phyloP scores from a whole-genome alignment of 2,329 filamentous ascomycete species.

The Calonectria leucothoes region DNA sequence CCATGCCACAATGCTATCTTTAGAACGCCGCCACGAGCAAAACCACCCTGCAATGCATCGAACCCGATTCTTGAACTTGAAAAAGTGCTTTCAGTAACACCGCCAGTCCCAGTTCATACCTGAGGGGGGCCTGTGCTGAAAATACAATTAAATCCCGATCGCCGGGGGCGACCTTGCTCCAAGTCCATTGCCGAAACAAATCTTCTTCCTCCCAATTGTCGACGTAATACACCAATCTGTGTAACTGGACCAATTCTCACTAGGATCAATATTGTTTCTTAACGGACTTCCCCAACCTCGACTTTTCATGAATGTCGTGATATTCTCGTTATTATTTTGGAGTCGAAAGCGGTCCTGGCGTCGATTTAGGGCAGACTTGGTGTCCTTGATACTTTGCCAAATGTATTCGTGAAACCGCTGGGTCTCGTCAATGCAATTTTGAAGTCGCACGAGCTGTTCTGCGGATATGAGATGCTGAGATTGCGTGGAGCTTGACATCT shows the following conservation, averaged over 20 bases:
- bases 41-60: neutral
- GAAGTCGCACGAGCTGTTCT: slow-evolving; percentile 19
- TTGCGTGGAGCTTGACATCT: neutral
- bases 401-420: slow-evolving; percentile 15
- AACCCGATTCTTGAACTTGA: neutral
- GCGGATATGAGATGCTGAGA: neutral
- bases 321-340: neutral
- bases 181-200: slow-evolving; percentile 1
- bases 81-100: neutral
- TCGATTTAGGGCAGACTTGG: neutral
- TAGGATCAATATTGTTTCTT: slow-evolving; percentile 21
- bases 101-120: neutral
- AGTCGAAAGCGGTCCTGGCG: slow-evolving; percentile 10
- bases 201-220: slow-evolving; percentile 9
- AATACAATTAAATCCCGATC: neutral
- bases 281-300: slow-evolving; percentile 38
- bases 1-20: neutral
- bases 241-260: slow-evolving; percentile 29
- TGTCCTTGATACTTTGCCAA: neutral
- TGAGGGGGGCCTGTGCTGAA: neutral
- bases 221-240: slow-evolving; percentile 23
- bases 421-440: slow-evolving; percentile 20
- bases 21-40: neutral
- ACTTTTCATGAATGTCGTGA: slow-evolving; percentile 31
- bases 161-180: neutral